Percentiles rank a stretch among this genome's conserved stretches.
These are phyloP conservation scores for Rehmannia glutinosa DNA, from an alignment of 257 asterid genomes.

Conservation along the genomic window DNA sequence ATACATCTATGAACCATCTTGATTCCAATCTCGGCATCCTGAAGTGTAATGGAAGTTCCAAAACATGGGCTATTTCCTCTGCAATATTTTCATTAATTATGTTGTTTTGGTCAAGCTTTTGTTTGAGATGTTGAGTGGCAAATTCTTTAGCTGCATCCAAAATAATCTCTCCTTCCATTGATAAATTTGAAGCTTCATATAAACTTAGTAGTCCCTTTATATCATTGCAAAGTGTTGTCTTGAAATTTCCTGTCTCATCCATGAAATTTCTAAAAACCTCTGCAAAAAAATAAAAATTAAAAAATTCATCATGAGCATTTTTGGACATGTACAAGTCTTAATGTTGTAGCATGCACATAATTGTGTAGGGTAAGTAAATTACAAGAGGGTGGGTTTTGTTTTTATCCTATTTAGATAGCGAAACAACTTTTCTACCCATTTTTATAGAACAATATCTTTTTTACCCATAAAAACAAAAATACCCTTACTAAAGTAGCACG, in stretches of 20 bases:
- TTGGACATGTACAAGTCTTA: no score
- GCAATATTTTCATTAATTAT: neutral
- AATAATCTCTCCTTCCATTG: constrained; percentile 19
- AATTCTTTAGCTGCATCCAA: constrained; percentile 23
- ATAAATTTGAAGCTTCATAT: constrained; percentile 33
- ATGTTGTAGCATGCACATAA: no score
- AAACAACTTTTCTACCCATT: no score
- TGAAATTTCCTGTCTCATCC: constrained; percentile 23
- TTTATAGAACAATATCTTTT: no score
- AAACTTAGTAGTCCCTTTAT: constrained; percentile 21
- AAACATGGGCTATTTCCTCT: constrained; percentile 22
- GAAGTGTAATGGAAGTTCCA: constrained; percentile 33
- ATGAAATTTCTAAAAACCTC: constrained; percentile 27
- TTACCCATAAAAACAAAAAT: no score
- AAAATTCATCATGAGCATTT: no score
- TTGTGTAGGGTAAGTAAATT: no score
- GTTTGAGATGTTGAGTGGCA: constrained; percentile 11
- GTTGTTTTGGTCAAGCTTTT: constrained; percentile 5
- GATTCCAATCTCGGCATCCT: constrained; percentile 26
- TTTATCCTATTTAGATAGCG: no score
- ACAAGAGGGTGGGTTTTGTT: no score
- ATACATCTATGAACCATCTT: constrained; percentile 27
- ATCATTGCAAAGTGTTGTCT: neutral
- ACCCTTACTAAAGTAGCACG: no score
- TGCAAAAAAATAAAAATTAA: neutral